Conservation (phyloP, 1,284 basidiomycete species). For the Tilletia horrida region DNA sequence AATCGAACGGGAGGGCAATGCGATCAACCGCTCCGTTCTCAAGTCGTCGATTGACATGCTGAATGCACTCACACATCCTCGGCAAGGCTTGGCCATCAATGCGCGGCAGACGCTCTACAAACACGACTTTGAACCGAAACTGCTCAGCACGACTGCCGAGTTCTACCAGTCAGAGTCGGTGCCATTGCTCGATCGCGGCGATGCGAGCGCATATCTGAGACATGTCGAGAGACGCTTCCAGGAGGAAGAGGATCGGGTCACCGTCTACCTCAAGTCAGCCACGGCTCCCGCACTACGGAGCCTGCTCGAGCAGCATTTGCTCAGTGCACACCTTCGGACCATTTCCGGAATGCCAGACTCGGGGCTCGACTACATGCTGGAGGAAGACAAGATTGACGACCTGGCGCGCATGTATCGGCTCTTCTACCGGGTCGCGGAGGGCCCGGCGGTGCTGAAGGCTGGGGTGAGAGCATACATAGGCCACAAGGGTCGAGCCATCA, state of each 20-base stretch:
- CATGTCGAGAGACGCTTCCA: slow-evolving; percentile 79
- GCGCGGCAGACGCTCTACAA: slow-evolving; percentile 68
- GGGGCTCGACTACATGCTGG: slow-evolving; percentile 83
- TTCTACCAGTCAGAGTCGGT: slow-evolving; percentile 80
- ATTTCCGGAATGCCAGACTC: slow-evolving; percentile 79
- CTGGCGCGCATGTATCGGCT: slow-evolving; percentile 77
- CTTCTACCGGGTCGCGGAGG: slow-evolving; percentile 67
- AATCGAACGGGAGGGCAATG: slow-evolving; percentile 84
- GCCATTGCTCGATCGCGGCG: slow-evolving; percentile 68
- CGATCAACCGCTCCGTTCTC: slow-evolving; percentile 84
- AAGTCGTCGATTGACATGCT: slow-evolving; percentile 84
- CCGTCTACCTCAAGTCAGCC: slow-evolving; percentile 78
- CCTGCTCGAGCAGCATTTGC: slow-evolving; percentile 74
- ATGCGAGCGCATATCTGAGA: slow-evolving; percentile 77
- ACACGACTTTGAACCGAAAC: slow-evolving; percentile 76
- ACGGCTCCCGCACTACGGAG: slow-evolving; percentile 70
- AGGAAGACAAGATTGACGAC: slow-evolving; percentile 73
- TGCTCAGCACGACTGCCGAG: slow-evolving; percentile 71
- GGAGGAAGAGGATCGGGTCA: slow-evolving; percentile 80
- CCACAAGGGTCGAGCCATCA: slow-evolving; percentile 76
- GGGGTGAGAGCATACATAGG: slow-evolving; percentile 74
- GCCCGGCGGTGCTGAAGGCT: slow-evolving; percentile 63
- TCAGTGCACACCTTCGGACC: slow-evolving; percentile 71
- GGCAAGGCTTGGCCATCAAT: slow-evolving; percentile 21
- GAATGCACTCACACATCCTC: slow-evolving; percentile 63